Conservation (phyloP, 768 basidiomycete species). For the Cubamyces lactineus region DNA sequence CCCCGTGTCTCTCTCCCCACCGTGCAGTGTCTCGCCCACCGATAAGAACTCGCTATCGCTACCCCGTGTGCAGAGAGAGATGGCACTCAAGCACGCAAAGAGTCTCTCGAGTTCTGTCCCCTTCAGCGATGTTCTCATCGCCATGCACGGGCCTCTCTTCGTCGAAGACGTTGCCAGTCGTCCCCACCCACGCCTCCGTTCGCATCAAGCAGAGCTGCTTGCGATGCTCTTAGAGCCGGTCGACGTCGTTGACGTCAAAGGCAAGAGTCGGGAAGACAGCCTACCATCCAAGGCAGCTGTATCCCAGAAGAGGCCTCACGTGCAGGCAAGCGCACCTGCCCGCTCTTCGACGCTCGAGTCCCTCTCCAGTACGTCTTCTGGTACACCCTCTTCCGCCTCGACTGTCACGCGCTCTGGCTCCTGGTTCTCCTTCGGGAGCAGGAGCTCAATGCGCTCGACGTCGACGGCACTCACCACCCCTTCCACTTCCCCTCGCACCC, state of each 20-base stretch:
- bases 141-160: conserved; percentile 65
- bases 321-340: conserved; percentile 24
- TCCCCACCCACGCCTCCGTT: conserved; percentile 8
- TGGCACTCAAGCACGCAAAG: conserved; percentile 23
- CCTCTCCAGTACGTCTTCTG: conserved; percentile 31
- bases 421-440: conserved; percentile 48
- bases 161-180: conserved; percentile 41
- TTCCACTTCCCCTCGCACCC: conserved; percentile 33
- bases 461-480: conserved; percentile 42
- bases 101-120: conserved; percentile 42
- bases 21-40: conserved; percentile 19
- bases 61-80: conserved; percentile 38
- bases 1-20: conserved; percentile 27
- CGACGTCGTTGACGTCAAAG: conserved; percentile 40
- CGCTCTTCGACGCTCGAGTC: conserved; percentile 31
- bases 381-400: conserved; percentile 33
- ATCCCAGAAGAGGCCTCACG: not conserved
- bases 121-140: conserved; percentile 57
- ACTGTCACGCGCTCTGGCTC: conserved; percentile 43
- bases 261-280: conserved; percentile 43
- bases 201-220: conserved; percentile 22
- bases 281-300: conserved; percentile 10
- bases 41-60: conserved; percentile 25
- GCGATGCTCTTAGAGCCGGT: conserved; percentile 20
- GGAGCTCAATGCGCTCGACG: conserved; percentile 39